These are phyloP conservation scores for Vanderwaltozyma yarrowii DNA, from an alignment of 805 yeast species.

Conservation along the genomic window DNA sequence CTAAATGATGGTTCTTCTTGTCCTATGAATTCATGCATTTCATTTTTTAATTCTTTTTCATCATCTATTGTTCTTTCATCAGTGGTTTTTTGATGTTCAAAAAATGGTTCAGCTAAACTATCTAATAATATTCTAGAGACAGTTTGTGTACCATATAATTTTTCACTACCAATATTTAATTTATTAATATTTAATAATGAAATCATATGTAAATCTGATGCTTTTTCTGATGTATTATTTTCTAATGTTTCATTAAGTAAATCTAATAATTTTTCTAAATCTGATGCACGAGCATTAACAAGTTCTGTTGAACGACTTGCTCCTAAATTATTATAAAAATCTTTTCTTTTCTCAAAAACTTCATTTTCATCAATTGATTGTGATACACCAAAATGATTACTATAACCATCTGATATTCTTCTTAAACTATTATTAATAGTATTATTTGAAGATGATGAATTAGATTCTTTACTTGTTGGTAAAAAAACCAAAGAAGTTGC, in stretches of 20 bases:
- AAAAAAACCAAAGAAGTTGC: slow-evolving; percentile 15
- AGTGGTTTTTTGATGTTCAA: slow-evolving; percentile 15
- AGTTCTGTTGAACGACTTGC: slow-evolving; percentile 10
- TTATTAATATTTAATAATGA: slow-evolving; percentile 26
- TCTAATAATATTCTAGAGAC: slow-evolving; percentile 22
- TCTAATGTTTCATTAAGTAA: slow-evolving; percentile 26
- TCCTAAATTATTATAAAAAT: slow-evolving; percentile 6
- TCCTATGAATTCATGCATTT: slow-evolving; percentile 4
- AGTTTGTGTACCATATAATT: slow-evolving; percentile 6
- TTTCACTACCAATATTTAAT: slow-evolving; percentile 16
- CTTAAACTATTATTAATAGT: background rate
- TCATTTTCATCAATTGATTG: background rate
- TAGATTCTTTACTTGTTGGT: slow-evolving; percentile 4
- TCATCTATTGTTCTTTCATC: slow-evolving; percentile 11
- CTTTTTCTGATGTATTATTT: slow-evolving; percentile 21
- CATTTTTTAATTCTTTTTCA: slow-evolving; percentile 11
- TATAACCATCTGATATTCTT: slow-evolving; percentile 1
- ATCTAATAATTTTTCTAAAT: slow-evolving; percentile 21
- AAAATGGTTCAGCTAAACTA: slow-evolving; percentile 29
- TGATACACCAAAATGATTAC: background rate
- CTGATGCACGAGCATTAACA: slow-evolving; percentile 18
- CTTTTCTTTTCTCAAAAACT: background rate
- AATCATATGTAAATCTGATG: slow-evolving; percentile 25
- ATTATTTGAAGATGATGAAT: background rate
- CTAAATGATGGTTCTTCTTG: slow-evolving; percentile 3